Conservation (phyloP, 768 basidiomycete genomes). For the Asterophora parasitica region DNA sequence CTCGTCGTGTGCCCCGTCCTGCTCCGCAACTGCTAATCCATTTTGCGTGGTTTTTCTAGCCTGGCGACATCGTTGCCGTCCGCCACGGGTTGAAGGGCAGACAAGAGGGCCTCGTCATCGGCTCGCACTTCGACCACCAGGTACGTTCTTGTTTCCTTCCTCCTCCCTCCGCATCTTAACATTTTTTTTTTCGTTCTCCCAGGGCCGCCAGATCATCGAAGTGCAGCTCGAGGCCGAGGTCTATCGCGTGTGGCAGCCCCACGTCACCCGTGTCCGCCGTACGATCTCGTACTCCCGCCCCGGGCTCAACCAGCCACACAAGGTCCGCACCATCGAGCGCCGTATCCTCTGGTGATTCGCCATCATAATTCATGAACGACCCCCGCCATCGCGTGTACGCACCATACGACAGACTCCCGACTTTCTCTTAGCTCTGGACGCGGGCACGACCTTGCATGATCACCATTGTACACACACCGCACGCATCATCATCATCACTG, state of each 20-base stretch:
- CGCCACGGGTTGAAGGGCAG: conserved; percentile 57
- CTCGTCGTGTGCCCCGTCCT: conserved; percentile 1
- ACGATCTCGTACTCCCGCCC: conserved; percentile 60
- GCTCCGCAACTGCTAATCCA: neutral
- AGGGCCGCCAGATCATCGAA: conserved; percentile 83
- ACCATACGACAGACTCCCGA: too few species aligned
- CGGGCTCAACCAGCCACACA: conserved; percentile 21
- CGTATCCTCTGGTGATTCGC: conserved; percentile 64
- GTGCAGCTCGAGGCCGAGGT: conserved; percentile 74
- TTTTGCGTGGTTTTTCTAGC: conserved; percentile 31
- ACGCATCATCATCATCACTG: too few species aligned
- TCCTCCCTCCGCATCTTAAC: conserved; percentile 6
- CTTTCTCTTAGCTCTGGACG: too few species aligned
- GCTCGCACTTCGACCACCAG: conserved; percentile 63
- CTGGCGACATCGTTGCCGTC: conserved; percentile 80
- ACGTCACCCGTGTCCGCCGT: conserved; percentile 72
- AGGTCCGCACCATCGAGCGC: conserved; percentile 62
- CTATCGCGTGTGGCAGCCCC: conserved; percentile 75
- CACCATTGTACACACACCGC: too few species aligned
- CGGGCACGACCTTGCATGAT: too few species aligned
- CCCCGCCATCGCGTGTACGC: conserved; percentile 21
- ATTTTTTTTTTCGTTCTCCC: neutral
- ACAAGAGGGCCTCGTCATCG: conserved; percentile 77
- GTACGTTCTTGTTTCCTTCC: too few species aligned
- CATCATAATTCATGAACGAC: too few species aligned